Evolutionary conservation across 2,329 filamentous ascomycete genomes (phyloP).

Genomic region (Colletotrichum navitas): DNA sequence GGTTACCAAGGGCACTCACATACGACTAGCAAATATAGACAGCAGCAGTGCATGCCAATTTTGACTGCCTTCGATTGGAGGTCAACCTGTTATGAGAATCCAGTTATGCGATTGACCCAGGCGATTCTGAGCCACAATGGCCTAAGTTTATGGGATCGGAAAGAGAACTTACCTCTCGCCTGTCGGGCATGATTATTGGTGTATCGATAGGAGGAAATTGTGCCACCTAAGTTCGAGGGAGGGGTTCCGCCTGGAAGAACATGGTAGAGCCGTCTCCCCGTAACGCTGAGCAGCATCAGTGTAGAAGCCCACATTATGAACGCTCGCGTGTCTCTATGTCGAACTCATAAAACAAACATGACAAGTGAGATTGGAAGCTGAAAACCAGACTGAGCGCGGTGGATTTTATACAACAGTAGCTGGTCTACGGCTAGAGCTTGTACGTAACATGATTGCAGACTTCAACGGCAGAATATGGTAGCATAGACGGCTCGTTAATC

Average conservation of each 20-base stretch:
- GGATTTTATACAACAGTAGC: background rate
- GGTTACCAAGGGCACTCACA: background rate
- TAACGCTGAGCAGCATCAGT: conserved; percentile 10
- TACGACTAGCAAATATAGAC: background rate
- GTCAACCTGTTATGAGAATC: background rate
- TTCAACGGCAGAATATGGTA: background rate
- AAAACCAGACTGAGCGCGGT: fast-evolving
- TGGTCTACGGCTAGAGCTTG: too few relatives aligned
- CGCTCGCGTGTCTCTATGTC: background rate
- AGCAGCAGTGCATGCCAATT: too few relatives aligned
- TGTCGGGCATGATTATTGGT: conserved; percentile 14
- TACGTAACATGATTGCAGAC: background rate
- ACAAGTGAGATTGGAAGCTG: background rate
- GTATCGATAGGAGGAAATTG: background rate
- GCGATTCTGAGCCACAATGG: background rate
- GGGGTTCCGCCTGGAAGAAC: conserved; percentile 8
- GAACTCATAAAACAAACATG: background rate
- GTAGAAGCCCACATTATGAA: conserved; percentile 5
- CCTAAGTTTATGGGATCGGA: background rate
- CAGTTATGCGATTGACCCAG: background rate
- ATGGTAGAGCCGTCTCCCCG: conserved; percentile 25
- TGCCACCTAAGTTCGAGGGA: background rate
- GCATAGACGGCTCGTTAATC: too few relatives aligned
- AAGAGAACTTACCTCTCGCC: background rate
- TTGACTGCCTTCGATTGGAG: background rate